Conservation (phyloP, 306 rosid species). For the Spatholobus suberectus region DNA sequence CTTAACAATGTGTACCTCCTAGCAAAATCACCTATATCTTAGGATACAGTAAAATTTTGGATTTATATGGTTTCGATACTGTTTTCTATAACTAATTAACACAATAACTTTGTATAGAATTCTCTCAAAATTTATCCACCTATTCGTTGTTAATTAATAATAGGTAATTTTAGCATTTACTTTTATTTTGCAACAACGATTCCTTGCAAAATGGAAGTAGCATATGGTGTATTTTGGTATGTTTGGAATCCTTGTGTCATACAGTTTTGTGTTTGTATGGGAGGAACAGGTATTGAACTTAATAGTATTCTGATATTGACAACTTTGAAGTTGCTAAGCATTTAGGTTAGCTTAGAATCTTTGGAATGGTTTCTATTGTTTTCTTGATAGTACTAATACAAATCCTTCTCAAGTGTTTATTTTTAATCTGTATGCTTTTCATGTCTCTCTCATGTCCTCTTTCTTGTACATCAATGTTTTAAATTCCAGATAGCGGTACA, state of each 20-base stretch:
- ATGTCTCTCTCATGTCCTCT: not conserved
- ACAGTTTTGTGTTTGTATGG: not conserved
- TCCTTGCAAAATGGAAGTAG: not conserved
- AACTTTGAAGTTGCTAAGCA: constrained; percentile 1
- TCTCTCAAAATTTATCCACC: not conserved
- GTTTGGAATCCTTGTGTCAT: not conserved
- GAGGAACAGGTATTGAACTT: not conserved
- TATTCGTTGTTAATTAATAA: constrained; percentile 7
- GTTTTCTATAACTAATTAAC: not conserved
- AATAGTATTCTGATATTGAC: not conserved
- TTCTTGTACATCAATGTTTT: constrained; percentile 1
- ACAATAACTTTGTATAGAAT: not conserved
- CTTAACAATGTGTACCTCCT: not conserved
- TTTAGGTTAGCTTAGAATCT: constrained; percentile 10
- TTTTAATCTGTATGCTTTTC: not conserved
- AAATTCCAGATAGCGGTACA: too few species aligned
- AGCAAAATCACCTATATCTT: not conserved
- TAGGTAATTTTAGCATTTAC: not conserved
- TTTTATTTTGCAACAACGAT: not conserved
- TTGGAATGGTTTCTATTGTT: not conserved
- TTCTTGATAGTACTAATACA: not conserved
- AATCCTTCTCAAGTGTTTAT: constrained; percentile 17
- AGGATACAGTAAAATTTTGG: not conserved
- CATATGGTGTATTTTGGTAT: not conserved
- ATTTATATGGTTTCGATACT: constrained; percentile 9